A percentile compares a stretch with the other conserved stretches of the same genome.
Conservation (phyloP, 208 protist genomes). For the Phytomonas serpens region DNA sequence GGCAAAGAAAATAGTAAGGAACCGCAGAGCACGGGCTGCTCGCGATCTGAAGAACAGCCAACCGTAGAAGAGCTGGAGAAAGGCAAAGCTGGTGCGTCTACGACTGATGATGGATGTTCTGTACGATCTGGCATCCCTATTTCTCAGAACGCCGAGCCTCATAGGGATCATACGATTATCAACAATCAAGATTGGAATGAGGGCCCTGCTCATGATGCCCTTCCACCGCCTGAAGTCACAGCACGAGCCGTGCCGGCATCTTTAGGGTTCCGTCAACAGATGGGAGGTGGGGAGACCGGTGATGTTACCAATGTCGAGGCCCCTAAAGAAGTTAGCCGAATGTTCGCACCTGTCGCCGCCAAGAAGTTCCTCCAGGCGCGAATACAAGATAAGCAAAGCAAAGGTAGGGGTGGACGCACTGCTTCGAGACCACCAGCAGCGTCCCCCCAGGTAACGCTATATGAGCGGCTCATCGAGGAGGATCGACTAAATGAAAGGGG, state of each 20-base stretch:
- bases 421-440: constrained; percentile 15
- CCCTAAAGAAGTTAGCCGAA: constrained; percentile 33
- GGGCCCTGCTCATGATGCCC: constrained; percentile 17
- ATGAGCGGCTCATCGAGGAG: constrained; percentile 67
- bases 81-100: neutral
- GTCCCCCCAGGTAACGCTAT: constrained; percentile 39
- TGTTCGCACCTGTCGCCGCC: constrained; percentile 65
- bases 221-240: constrained; percentile 22
- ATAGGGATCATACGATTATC: neutral
- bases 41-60: neutral
- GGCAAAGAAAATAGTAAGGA: neutral
- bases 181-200: neutral
- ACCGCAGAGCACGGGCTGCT: neutral
- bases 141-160: neutral
- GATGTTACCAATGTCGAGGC: constrained; percentile 4
- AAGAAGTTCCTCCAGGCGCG: constrained; percentile 12
- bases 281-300: neutral
- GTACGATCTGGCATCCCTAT: neutral
- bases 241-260: constrained; percentile 15
- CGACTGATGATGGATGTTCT: neutral
- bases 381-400: neutral
- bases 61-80: neutral
- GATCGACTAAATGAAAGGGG: constrained; percentile 56
- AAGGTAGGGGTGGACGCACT: constrained; percentile 8
- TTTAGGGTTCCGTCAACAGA: neutral